phyloP scores from a whole-genome alignment of 2,329 filamentous ascomycete species.

The Dendrostoma leiphaemia region DNA sequence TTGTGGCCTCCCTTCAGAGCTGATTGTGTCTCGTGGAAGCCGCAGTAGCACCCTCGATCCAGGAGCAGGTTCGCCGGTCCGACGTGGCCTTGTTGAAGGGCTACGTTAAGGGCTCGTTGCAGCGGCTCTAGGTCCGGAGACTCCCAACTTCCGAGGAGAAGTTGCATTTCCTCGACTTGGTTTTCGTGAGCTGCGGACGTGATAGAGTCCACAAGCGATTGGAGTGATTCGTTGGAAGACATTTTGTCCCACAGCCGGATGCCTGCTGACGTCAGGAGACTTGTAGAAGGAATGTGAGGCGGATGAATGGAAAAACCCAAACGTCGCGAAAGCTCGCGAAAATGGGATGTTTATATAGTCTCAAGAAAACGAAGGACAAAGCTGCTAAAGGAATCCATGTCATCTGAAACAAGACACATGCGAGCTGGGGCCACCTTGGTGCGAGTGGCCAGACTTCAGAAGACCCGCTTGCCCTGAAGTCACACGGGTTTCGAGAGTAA shows the following conservation, averaged over 20 bases:
- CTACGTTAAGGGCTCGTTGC: neutral
- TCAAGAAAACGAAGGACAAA: too few species aligned
- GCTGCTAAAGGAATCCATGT: too few species aligned
- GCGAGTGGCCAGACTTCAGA: too few species aligned
- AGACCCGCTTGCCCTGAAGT: too few species aligned
- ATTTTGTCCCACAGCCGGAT: neutral
- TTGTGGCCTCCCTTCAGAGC: neutral
- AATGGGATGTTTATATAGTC: too few species aligned
- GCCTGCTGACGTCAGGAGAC: too few species aligned
- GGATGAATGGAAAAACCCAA: too few species aligned
- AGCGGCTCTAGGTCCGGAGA: neutral
- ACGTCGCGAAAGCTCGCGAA: too few species aligned
- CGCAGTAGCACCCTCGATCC: neutral
- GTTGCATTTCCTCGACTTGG: neutral
- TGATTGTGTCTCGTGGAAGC: neutral
- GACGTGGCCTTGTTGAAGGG: neutral
- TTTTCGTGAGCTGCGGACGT: neutral
- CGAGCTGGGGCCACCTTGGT: too few species aligned
- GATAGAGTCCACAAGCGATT: neutral
- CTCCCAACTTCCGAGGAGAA: neutral
- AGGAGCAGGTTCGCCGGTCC: neutral
- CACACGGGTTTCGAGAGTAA: too few species aligned
- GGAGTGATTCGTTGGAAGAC: neutral
- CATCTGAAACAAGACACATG: too few species aligned
- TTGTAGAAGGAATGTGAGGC: too few species aligned